These are phyloP conservation scores for Helichrysum umbraculigerum DNA, from an alignment of 129 eudicot genomes.

Conservation along the genomic window DNA sequence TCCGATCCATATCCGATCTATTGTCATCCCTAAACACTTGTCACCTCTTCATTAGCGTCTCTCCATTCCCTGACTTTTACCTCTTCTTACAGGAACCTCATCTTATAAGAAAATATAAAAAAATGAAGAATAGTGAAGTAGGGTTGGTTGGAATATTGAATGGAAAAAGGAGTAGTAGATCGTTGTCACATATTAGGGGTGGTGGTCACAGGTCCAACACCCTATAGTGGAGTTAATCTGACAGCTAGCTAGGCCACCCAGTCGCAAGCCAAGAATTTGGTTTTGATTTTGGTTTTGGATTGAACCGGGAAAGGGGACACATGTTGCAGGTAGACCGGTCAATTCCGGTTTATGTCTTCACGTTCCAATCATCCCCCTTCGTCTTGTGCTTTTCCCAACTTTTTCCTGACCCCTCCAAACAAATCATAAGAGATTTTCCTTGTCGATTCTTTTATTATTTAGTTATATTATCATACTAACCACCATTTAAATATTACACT, in stretches of 20 bases:
- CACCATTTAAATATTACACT: neutral
- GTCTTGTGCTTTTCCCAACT: neutral
- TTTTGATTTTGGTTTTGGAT: neutral
- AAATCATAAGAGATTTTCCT: neutral
- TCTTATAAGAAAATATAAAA: neutral
- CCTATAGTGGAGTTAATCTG: neutral
- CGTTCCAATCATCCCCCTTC: neutral
- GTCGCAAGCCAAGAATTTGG: neutral
- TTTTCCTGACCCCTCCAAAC: neutral
- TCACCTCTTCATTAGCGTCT: too few relatives aligned
- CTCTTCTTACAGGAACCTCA: too few relatives aligned
- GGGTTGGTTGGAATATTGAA: neutral
- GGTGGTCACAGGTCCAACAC: neutral
- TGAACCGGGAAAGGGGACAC: neutral
- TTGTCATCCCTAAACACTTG: too few relatives aligned
- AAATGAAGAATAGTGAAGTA: neutral
- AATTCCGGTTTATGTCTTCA: neutral
- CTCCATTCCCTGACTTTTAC: too few relatives aligned
- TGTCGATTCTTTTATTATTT: neutral
- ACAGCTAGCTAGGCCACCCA: slow-evolving; percentile 9
- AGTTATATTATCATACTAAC: neutral
- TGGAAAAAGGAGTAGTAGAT: neutral
- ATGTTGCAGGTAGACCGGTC: neutral
- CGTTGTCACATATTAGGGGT: neutral
- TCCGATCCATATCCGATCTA: too few relatives aligned